Percentiles rank a stretch among this genome's conserved stretches.
phyloP scores from a whole-genome alignment of 106 monocot species.

The Gastrodia elata region DNA sequence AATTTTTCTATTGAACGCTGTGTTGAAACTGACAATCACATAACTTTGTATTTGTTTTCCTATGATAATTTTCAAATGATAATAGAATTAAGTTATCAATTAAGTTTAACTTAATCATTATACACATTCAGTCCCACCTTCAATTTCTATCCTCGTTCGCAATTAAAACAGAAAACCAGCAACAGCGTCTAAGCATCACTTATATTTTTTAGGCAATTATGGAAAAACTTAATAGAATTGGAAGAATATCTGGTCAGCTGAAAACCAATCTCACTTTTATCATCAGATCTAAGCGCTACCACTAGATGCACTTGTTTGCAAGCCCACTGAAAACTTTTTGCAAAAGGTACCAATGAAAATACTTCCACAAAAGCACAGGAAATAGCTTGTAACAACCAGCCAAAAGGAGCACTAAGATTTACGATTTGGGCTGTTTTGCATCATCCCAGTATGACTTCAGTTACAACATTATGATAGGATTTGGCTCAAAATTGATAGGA shows the following conservation, averaged over 20 bases:
- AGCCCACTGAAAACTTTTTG: neutral
- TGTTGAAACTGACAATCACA: neutral
- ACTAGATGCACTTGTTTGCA: neutral
- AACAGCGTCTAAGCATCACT: too few relatives aligned
- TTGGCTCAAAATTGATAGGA: too few relatives aligned
- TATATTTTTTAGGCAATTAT: neutral
- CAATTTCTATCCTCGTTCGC: neutral
- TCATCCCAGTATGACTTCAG: slow-evolving; percentile 3
- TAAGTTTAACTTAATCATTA: neutral
- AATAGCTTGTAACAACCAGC: neutral
- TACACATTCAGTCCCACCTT: neutral
- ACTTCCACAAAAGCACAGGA: neutral
- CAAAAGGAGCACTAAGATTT: slow-evolving; percentile 4
- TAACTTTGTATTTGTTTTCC: neutral
- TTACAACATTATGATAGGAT: too few relatives aligned
- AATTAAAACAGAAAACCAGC: neutral
- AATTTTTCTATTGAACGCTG: neutral
- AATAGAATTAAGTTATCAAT: neutral
- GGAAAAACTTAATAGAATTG: neutral
- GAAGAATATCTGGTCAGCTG: slow-evolving; percentile 9
- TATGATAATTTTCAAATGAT: neutral
- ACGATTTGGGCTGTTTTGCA: slow-evolving; percentile 6
- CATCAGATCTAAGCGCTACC: slow-evolving; percentile 9
- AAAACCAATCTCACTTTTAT: slow-evolving; percentile 11
- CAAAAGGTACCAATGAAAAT: neutral